These are phyloP conservation scores for Porcisia deanei DNA, from an alignment of 208 protist species.

Conservation along the genomic window DNA sequence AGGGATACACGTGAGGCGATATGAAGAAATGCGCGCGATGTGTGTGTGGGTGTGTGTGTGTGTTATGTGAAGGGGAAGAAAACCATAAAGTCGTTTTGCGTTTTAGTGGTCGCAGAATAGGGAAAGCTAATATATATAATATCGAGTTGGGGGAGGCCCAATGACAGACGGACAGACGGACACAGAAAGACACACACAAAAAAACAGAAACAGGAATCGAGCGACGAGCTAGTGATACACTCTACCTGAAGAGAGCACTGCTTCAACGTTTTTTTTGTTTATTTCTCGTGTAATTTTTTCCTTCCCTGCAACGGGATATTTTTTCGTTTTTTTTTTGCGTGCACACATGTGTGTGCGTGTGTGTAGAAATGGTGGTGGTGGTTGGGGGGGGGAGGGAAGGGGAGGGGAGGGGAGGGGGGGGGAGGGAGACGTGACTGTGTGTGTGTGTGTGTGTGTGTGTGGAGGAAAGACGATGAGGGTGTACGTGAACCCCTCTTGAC, in stretches of 20 bases:
- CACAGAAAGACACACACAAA: background rate
- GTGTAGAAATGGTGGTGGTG: background rate
- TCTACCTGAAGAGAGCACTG: background rate
- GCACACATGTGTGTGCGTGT: background rate
- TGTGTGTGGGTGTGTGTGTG: background rate
- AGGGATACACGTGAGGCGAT: background rate
- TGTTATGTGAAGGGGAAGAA: slow-evolving; percentile 6
- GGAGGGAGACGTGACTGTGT: background rate
- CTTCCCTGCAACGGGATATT: background rate
- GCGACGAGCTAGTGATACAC: background rate
- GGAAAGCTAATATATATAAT: background rate
- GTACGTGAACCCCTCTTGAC: background rate
- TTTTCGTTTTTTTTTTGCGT: background rate
- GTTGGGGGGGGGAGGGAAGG: background rate
- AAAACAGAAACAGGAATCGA: background rate
- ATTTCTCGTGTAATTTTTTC: background rate
- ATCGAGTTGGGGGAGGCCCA: no score
- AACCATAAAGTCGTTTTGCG: slow-evolving; percentile 1
- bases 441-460: no score
- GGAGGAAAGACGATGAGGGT: background rate
- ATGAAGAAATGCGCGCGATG: background rate
- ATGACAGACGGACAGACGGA: no score
- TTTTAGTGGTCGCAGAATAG: slow-evolving; percentile 9
- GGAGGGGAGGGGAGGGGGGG: background rate
- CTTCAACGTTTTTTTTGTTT: background rate